Conservation (phyloP, 371 early-diverging fungal species). For the Mortierella sp. region DNA sequence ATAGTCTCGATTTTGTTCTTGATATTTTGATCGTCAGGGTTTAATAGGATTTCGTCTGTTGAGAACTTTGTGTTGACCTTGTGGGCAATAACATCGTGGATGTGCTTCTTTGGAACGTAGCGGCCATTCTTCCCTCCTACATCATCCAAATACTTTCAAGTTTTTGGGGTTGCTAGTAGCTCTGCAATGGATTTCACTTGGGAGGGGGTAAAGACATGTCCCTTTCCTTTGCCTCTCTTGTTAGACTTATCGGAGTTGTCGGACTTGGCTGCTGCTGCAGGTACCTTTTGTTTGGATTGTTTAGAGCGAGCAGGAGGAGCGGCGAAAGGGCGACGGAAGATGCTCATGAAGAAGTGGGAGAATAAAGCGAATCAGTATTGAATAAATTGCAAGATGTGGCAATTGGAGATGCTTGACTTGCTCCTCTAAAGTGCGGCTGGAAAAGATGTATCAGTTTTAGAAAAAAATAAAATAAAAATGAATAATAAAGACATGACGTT, state of each 20-base stretch:
- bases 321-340: too few species aligned
- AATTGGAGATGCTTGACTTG: too few species aligned
- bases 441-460: too few species aligned
- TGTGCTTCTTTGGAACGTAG: background rate
- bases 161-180: slow-evolving; percentile 1
- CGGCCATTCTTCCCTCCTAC: background rate
- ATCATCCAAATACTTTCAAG: background rate
- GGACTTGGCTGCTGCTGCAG: too few species aligned
- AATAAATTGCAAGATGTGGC: too few species aligned
- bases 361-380: too few species aligned
- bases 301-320: too few species aligned
- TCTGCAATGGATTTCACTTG: background rate
- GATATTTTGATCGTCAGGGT: background rate
- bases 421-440: too few species aligned
- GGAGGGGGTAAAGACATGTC: background rate
- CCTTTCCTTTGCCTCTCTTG: slow-evolving; percentile 8
- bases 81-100: background rate
- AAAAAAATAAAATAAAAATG: too few species aligned
- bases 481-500: too few species aligned
- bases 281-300: too few species aligned
- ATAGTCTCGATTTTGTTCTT: slow-evolving; percentile 12
- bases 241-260: background rate
- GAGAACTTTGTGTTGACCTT: background rate
- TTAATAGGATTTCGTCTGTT: background rate
- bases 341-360: too few species aligned